Base-by-base conservation (phyloP, 73 alveolate genomes). In the Paramecium octaurelia region DNA sequence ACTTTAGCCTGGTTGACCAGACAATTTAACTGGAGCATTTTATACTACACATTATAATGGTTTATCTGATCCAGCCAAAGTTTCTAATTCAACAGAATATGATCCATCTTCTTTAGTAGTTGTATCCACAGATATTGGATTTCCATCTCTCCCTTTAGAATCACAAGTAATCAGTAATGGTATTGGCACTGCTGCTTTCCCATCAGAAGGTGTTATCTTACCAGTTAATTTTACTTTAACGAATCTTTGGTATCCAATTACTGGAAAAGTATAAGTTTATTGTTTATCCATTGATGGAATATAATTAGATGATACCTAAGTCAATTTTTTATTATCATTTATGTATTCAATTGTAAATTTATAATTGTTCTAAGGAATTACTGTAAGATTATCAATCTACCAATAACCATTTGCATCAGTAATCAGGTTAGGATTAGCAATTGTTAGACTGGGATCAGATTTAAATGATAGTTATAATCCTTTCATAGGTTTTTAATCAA, bases 111-210 rank as follows among this genome's bases (percentile, higher is more conserved):
- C 27, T 44, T 46, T 46, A 43, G 76, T 42, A 16, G 18, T 80
- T n/a, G 91, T 80, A 1, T 80, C 46, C 10, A 80, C 20, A 2
- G 3, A 6, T 23, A 80, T 80, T 10, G 91, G 91, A 23, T 80
- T 80, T 3, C 91, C 91, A 80, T 80, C 91, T 20, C 57, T 80
- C 9, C 91, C 91, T 27, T 80, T 80, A 24, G 76, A 21, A 44
- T 80, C 91, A 23, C 76, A 44, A 1, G 70, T 80, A 21, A 48
- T 48, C 6, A 23, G 2, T 20, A 80, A 43, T 48, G 91, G 91
- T n/a, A 80, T 44, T 43, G 91, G 91, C 1, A 80, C 38, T 23
- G 46, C 36, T 10, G 57, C 73, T 35, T 40, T 40, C 12, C 91
- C 91, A 40, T 42, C 75, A 31, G 91, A 16, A 0, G 91, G 43